Evolutionary conservation across 176 grass and related monocot genomes (phyloP).

Genomic region (Musa troglodytarum): DNA sequence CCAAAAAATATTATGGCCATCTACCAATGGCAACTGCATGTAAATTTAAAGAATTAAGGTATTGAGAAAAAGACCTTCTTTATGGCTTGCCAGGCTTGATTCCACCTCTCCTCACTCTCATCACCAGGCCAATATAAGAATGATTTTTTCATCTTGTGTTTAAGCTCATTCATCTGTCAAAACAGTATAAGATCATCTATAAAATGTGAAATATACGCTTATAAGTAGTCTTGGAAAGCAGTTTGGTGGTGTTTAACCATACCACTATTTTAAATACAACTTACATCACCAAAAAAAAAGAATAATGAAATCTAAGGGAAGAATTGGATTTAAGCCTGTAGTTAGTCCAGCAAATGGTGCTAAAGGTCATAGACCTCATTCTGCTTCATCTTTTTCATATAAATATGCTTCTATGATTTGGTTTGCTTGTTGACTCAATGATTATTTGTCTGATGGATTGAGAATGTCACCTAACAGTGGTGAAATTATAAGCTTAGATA

Average conservation of each 20-base stretch:
- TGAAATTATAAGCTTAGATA: no score
- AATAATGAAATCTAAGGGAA: background rate
- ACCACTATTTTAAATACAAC: background rate
- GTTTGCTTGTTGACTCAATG: no score
- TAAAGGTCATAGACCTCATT: no score
- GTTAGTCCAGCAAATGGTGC: no score
- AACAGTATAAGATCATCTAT: background rate
- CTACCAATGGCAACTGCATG: background rate
- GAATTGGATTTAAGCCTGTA: no score
- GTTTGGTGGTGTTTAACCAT: background rate
- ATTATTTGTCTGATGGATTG: no score
- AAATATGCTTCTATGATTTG: no score
- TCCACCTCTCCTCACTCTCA: slow-evolving; percentile 11
- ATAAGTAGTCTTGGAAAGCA: background rate
- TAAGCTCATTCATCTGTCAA: slow-evolving; percentile 11
- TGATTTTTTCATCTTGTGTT: slow-evolving; percentile 18
- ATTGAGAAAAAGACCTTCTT: slow-evolving; percentile 7
- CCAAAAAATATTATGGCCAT: background rate
- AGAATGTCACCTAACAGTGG: no score
- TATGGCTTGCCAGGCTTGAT: slow-evolving; percentile 21
- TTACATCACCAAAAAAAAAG: background rate
- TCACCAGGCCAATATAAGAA: slow-evolving; percentile 13
- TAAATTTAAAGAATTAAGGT: background rate
- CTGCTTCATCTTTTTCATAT: no score
- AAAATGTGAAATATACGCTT: background rate